phyloP scores from a whole-genome alignment of 805 yeast genomes.

The Candida patagonica region DNA sequence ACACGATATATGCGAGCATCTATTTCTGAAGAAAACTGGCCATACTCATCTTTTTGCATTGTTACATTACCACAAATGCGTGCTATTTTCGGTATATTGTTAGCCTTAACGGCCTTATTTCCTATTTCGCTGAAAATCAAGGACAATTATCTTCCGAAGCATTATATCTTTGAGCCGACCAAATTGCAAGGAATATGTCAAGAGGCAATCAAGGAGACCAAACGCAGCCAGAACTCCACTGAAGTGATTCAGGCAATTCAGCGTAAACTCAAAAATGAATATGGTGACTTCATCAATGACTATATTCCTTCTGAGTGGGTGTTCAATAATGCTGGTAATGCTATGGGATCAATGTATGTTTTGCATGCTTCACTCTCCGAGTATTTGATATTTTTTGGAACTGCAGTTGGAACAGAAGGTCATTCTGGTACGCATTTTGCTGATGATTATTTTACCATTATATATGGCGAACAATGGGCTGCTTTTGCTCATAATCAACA shows the following conservation, averaged over 20 bases:
- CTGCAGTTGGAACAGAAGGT: slow-evolving; percentile 92
- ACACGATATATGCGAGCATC: no score
- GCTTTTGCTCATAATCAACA: slow-evolving; percentile 52
- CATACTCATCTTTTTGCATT: no score
- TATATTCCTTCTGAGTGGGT: slow-evolving; percentile 81
- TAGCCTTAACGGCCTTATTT: no score
- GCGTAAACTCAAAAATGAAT: slow-evolving; percentile 45
- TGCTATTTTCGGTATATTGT: no score
- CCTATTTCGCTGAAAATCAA: slow-evolving; percentile 10
- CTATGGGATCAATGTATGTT: slow-evolving; percentile 90
- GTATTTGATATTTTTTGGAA: slow-evolving; percentile 86
- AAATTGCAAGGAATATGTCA: slow-evolving; percentile 52
- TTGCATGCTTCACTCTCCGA: slow-evolving; percentile 92
- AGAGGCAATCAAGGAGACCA: slow-evolving; percentile 32
- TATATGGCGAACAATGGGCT: slow-evolving; percentile 71
- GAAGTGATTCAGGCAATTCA: slow-evolving; percentile 56
- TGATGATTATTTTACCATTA: slow-evolving; percentile 92
- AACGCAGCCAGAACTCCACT: slow-evolving; percentile 37
- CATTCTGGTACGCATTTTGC: slow-evolving; percentile 94
- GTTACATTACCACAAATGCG: no score
- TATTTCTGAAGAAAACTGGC: no score
- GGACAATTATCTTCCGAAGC: slow-evolving; percentile 44
- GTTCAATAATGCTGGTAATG: slow-evolving; percentile 96
- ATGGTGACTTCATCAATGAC: slow-evolving; percentile 68
- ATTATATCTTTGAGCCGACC: slow-evolving; percentile 61